These are phyloP conservation scores for Dioscorea cayenensis DNA, from an alignment of 116 monocot species.

Conservation along the genomic window DNA sequence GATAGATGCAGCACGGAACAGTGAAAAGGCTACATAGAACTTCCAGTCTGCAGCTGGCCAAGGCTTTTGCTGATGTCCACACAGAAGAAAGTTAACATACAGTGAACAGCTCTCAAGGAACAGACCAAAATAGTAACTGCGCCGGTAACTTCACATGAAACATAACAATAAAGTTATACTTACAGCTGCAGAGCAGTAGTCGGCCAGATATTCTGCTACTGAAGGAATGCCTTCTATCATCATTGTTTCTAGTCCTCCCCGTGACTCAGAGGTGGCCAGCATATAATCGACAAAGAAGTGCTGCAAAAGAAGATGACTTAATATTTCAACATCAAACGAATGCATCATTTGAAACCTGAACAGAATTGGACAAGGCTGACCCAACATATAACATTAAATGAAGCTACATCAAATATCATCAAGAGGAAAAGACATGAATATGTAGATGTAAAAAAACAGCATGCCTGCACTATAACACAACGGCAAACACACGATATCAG, in stretches of 20 bases:
- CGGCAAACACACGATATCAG: not conserved
- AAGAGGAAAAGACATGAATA: not conserved
- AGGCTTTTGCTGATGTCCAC: slow-evolving; percentile 56
- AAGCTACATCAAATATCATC: not conserved
- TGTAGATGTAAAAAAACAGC: not conserved
- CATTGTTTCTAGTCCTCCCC: slow-evolving; percentile 55
- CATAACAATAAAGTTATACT: slow-evolving; percentile 11
- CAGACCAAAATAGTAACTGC: not conserved
- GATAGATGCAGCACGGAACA: slow-evolving; percentile 88
- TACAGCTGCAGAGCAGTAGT: slow-evolving; percentile 84
- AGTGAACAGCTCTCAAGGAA: not conserved
- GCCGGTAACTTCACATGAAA: not conserved
- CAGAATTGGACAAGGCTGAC: not conserved
- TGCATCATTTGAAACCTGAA: not conserved
- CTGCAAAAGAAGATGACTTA: slow-evolving; percentile 28
- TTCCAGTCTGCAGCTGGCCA: slow-evolving; percentile 94
- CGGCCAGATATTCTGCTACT: slow-evolving; percentile 69
- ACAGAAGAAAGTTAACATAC: not conserved
- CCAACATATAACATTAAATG: too few relatives aligned
- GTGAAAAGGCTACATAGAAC: slow-evolving; percentile 86
- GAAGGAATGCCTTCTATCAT: slow-evolving; percentile 90
- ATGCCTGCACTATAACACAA: not conserved
- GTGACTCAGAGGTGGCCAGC: slow-evolving; percentile 8
- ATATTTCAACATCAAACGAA: not conserved
- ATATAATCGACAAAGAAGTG: slow-evolving; percentile 44